These are phyloP conservation scores for Hyaloperonospora arabidopsidis DNA, from an alignment of 352 stramenopile species.

Conservation along the genomic window DNA sequence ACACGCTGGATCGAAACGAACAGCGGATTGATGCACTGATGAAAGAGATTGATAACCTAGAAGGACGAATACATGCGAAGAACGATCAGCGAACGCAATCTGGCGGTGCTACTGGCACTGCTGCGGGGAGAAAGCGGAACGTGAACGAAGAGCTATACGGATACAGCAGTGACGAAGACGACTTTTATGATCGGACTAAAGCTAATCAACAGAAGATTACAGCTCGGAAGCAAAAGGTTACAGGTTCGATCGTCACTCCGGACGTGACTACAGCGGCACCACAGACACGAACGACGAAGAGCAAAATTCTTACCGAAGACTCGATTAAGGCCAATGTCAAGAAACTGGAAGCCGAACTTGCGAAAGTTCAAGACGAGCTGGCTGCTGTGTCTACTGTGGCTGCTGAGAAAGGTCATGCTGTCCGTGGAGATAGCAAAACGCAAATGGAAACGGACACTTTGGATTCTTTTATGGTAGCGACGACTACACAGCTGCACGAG, in stretches of 20 bases:
- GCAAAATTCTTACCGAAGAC: constrained; percentile 44
- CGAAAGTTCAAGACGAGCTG: constrained; percentile 25
- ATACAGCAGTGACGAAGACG: constrained; percentile 68
- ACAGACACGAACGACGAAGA: constrained; percentile 1
- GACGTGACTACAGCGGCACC: neutral
- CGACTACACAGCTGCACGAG: constrained; percentile 39
- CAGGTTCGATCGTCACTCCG: neutral
- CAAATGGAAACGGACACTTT: constrained; percentile 42
- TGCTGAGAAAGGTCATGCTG: constrained; percentile 2
- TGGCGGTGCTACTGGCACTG: constrained; percentile 1
- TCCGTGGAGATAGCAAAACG: constrained; percentile 15
- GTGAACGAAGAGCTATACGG: constrained; percentile 33
- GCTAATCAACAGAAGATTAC: constrained; percentile 44
- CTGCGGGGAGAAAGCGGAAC: constrained; percentile 16
- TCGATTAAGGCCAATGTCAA: constrained; percentile 43
- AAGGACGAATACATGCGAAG: constrained; percentile 47
- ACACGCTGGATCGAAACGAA: constrained; percentile 53
- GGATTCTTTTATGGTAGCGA: constrained; percentile 60
- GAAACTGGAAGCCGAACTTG: constrained; percentile 31
- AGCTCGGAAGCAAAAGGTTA: constrained; percentile 28
- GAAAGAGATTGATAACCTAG: constrained; percentile 59
- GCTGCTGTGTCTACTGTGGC: constrained; percentile 12
- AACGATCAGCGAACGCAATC: constrained; percentile 42
- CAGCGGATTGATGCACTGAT: constrained; percentile 45
- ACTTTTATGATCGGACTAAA: constrained; percentile 72